Base-by-base conservation (phyloP, 164 flowering plant species). In the Amborella trichopoda region DNA sequence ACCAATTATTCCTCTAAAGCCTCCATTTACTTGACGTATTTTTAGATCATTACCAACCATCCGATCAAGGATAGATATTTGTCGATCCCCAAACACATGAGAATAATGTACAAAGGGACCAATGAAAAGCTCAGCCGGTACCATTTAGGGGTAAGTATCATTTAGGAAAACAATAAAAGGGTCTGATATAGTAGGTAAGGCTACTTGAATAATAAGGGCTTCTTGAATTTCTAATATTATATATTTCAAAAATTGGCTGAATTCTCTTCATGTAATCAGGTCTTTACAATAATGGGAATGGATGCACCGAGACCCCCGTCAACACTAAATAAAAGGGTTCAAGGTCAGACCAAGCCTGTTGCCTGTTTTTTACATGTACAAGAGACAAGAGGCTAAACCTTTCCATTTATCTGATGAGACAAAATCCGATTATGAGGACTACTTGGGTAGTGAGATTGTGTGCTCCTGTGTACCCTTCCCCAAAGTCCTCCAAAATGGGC, bases 221-320 rank as follows among this genome's bases (percentile, higher is more conserved):
- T 23, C 1, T 18, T 23, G 28, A 3, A 4, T 44, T 23, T 3
- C 24, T 46, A 14, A 27, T 27, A 27, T 16, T 2, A 18, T 27
- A 28, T 27, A 48, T 48, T 5, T 18, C 14, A 13, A 12, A 23
- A 14, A 4, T 23, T n/a, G 20, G 54, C 54, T 43, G 48, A 52
- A 52, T 51, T 41, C 46, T 41, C 45, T 14, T 27, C 12, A 23
- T 16, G 16, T 40, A 55, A 47, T 40, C 40, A 22, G 30, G 46
- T 39, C 51, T 48, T 27, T 55, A 55, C 59, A 55, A 13, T 5
- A 30, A 23, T 17, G 12, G 18, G 12, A 23, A 40, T 24, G 48
- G 17, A 22, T 26, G 23, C 23, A 22, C 46, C 28, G 24, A 45
- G 9, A 20, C 50, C 50, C 48, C 19, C 10, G 9, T 30, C 34